These are phyloP conservation scores for Gossypium lobatum DNA, from an alignment of 441 rosid genomes.

Conservation along the genomic window DNA sequence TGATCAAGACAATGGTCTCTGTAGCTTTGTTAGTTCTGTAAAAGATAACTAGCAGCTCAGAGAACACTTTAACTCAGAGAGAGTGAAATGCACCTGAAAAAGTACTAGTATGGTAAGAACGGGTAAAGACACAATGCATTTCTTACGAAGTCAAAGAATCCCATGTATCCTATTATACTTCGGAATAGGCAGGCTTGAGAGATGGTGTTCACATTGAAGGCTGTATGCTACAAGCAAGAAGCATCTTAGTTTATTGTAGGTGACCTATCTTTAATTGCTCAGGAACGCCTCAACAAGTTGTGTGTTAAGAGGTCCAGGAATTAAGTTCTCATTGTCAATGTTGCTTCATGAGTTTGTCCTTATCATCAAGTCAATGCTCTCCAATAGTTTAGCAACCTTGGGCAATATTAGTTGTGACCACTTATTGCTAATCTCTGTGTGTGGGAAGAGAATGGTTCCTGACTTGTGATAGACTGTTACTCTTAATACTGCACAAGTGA, in stretches of 20 bases:
- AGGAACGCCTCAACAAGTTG: background rate
- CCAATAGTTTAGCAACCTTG: background rate
- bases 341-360: background rate
- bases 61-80: background rate
- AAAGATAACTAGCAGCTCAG: background rate
- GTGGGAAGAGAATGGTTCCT: background rate
- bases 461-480: background rate
- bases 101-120: background rate
- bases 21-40: background rate
- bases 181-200: background rate
- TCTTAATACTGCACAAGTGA: background rate
- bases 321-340: background rate
- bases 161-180: background rate
- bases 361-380: background rate
- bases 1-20: no score
- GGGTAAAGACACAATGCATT: background rate
- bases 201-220: background rate
- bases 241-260: background rate
- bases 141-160: background rate
- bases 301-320: background rate
- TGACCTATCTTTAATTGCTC: background rate
- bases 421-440: background rate
- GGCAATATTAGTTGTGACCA: background rate
- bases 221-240: background rate
- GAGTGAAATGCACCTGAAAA: background rate